Base-by-base conservation (phyloP, 176 grass and related monocot species). In the Phoenix roebelenii region DNA sequence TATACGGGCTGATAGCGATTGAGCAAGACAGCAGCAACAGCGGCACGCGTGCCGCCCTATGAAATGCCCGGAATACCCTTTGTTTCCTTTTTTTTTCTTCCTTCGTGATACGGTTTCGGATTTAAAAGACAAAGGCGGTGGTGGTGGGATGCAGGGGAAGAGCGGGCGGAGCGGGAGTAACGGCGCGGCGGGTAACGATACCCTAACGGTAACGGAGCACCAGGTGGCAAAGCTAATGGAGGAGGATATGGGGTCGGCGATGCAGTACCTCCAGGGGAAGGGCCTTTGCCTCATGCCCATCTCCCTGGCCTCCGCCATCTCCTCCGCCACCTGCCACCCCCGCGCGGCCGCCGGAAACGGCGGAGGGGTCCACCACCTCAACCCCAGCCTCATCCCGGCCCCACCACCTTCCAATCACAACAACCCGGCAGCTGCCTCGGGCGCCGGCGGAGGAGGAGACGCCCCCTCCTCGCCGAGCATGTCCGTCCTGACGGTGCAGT, bases 221-320 rank as follows among this genome's bases (percentile, higher is more conserved):
- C 91, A 96, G 18, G 91, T 90, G 48, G 91, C 83, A 6, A 96
- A 75, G 77, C 52, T 96, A 60, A 96, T 96, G 83, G 91, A 90
- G 60, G 91, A 87, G 64, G 86, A 96, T 72, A 90, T 87, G 91
- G 86, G 91, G 16, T 87, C 77, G 0, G 91, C 91, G 25, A 96
- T 96, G 91, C 91, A 96, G 58, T 96, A 96, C 72, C 86, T 96
- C 35, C 91, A 96, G 62, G 86, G 54, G 1, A 54, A 19, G 54
- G 22, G 22, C 22, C 32, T 50, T 9, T 44, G 20, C 18, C 60
- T 15, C 3, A 50, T 23, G 39, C 22, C 24, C 39, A 39, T 5
- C 49, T 20, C 22, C 16, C 23, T 23, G n/a, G 29, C 14, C 16
- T 9, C 44, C 22, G 22, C 9, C 12, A 18, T 30, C 26, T 32